These are phyloP conservation scores for Pestalotiopsis sp. DNA, from an alignment of 2,329 filamentous ascomycete species.

Conservation along the genomic window DNA sequence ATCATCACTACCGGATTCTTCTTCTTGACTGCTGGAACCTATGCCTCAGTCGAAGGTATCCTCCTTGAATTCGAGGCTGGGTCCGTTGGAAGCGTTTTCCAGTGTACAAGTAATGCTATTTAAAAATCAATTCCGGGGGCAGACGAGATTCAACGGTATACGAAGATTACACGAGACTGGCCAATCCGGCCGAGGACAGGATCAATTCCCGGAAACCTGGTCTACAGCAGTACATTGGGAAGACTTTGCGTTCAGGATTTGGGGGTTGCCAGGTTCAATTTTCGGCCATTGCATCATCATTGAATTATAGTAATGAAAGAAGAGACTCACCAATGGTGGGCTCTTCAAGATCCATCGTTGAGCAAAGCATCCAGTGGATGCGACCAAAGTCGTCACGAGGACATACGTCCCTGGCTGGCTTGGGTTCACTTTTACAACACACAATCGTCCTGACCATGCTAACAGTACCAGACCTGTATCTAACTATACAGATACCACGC, in stretches of 20 bases:
- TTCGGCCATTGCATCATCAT: slow-evolving; percentile 10
- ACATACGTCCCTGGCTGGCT: too few relatives aligned
- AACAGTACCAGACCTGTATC: too few relatives aligned
- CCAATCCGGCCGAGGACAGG: neutral
- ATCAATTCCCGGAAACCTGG: neutral
- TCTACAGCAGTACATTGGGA: neutral
- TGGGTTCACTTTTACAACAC: too few relatives aligned
- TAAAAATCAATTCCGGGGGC: slow-evolving; percentile 29
- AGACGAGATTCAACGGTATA: neutral
- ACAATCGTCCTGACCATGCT: too few relatives aligned
- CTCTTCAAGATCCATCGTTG: slow-evolving; percentile 23
- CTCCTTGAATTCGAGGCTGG: slow-evolving; percentile 70
- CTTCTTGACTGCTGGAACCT: slow-evolving; percentile 82
- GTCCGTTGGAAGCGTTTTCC: slow-evolving; percentile 72
- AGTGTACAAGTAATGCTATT: slow-evolving; percentile 70
- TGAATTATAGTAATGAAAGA: slow-evolving; percentile 31
- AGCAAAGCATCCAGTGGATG: slow-evolving; percentile 23
- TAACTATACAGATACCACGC: too few relatives aligned
- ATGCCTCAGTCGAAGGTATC: slow-evolving; percentile 75
- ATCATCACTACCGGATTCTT: slow-evolving; percentile 78
- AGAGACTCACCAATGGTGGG: slow-evolving; percentile 17
- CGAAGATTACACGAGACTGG: neutral
- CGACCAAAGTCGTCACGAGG: neutral
- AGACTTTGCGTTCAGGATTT: slow-evolving; percentile 23
- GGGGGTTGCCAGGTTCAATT: neutral